Evolutionary conservation across 2,329 filamentous ascomycete species (phyloP).

Genomic region (Pseudopithomyces maydicus): DNA sequence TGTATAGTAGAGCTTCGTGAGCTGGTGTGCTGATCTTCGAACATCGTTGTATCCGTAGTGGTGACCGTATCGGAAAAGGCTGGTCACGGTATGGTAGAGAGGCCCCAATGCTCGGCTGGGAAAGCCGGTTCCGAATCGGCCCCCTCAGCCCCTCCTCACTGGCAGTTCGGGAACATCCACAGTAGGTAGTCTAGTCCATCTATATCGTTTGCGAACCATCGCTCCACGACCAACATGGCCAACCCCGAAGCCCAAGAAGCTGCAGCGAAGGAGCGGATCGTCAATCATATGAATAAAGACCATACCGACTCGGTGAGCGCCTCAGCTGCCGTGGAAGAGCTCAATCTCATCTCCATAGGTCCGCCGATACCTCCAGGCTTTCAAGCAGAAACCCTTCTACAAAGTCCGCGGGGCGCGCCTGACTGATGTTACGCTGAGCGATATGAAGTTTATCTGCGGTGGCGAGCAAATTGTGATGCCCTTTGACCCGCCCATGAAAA

Average conservation of each 20-base stretch:
- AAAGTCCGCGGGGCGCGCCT: slow-evolving; percentile 65
- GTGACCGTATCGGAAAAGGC: no score
- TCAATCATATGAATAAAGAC: slow-evolving; percentile 86
- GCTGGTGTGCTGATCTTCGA: no score
- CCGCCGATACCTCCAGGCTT: slow-evolving; percentile 77
- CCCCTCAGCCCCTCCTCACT: no score
- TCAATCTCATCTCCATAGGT: slow-evolving; percentile 49
- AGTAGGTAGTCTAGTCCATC: no score
- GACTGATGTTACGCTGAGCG: slow-evolving; percentile 66
- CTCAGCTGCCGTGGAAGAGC: slow-evolving; percentile 9
- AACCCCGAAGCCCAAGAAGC: slow-evolving; percentile 48
- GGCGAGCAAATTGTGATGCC: slow-evolving; percentile 60
- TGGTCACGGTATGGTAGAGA: no score
- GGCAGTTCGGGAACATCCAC: no score
- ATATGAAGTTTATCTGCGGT: slow-evolving; percentile 65
- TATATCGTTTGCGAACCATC: not conserved
- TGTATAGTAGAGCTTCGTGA: no score
- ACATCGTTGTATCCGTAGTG: no score
- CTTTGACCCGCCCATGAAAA: slow-evolving; percentile 72
- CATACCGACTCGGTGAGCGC: slow-evolving; percentile 68
- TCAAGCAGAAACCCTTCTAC: slow-evolving; percentile 61
- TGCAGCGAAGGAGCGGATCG: slow-evolving; percentile 64
- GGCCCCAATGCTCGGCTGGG: no score
- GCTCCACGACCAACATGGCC: slow-evolving; percentile 25
- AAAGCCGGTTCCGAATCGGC: no score